Evolutionary conservation across 306 rosid genomes (phyloP).

Genomic region (Medicago truncatula): DNA sequence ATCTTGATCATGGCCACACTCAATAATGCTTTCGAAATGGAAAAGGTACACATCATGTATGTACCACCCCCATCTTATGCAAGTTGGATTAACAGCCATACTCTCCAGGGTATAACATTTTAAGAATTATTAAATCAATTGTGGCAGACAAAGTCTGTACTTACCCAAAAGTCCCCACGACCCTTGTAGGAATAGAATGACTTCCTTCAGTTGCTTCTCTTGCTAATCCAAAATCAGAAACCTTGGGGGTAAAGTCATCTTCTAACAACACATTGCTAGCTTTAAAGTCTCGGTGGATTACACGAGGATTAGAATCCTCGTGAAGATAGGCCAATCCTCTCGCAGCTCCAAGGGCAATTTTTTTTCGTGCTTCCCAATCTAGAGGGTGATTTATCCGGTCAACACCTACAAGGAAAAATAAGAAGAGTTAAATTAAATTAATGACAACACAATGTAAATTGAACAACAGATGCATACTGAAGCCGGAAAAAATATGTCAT

Average conservation of each 20-base stretch:
- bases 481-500: conserved; percentile 47
- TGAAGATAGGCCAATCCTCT: conserved; percentile 98
- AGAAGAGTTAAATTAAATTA: conserved; percentile 31
- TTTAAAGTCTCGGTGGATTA: conserved; percentile 94
- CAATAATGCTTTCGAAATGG: conserved; percentile 10
- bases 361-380: conserved; percentile 91
- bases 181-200: conserved; percentile 82
- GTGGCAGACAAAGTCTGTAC: conserved; percentile 15
- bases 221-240: conserved; percentile 97
- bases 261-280: conserved; percentile 91
- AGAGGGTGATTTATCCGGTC: conserved; percentile 76
- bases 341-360: conserved; percentile 96
- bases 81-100: background rate
- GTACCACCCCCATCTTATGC: background rate
- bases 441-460: conserved; percentile 19
- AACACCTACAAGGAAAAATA: conserved; percentile 61
- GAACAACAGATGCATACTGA: conserved; percentile 25
- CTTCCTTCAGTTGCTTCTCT: conserved; percentile 98
- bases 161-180: conserved; percentile 99
- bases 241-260: conserved; percentile 93
- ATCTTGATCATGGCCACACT: conserved; percentile 3
- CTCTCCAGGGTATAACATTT: conserved; percentile 18
- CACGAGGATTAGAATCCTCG: conserved; percentile 96
- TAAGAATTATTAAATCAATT: conserved; percentile 29
- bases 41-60: conserved; percentile 5